A percentile compares a stretch with the other conserved stretches of the same genome.
phyloP scores from a whole-genome alignment of 2,329 filamentous ascomycete species.

The Talaromyces marneffei region DNA sequence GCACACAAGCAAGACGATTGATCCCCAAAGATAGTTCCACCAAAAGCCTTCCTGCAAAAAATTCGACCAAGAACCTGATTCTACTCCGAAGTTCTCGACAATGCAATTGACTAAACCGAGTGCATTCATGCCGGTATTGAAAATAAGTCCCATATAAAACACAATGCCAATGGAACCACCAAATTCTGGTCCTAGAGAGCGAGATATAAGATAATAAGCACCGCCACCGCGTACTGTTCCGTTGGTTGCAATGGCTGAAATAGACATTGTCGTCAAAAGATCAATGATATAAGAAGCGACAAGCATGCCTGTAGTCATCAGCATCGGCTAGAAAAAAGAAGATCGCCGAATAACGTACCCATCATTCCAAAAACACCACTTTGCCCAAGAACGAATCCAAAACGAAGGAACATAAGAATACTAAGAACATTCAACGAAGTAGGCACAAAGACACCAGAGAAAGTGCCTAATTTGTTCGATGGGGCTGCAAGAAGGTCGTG shows the following conservation, averaged over 20 bases:
- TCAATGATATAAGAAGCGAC: constrained; percentile 72
- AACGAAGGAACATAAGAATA: constrained; percentile 87
- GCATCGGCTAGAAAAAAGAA: not conserved
- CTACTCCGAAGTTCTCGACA: constrained; percentile 63
- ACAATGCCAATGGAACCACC: constrained; percentile 82
- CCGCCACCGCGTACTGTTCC: constrained; percentile 82
- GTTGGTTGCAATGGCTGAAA: constrained; percentile 85
- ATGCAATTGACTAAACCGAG: constrained; percentile 81
- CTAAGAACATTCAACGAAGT: constrained; percentile 85
- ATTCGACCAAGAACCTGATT: constrained; percentile 51
- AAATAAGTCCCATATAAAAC: constrained; percentile 83
- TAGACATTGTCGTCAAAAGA: constrained; percentile 75
- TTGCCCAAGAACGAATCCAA: constrained; percentile 77
- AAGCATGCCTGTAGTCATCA: constrained; percentile 55
- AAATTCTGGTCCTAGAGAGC: constrained; percentile 80
- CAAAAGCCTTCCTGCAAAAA: constrained; percentile 66
- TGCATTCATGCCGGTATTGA: constrained; percentile 82
- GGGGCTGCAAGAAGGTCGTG: constrained; percentile 24
- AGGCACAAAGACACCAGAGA: constrained; percentile 78
- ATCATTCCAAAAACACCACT: constrained; percentile 73
- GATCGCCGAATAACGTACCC: constrained; percentile 44
- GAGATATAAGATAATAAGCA: constrained; percentile 82
- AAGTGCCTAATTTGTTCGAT: constrained; percentile 63
- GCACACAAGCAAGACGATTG: constrained; percentile 63
- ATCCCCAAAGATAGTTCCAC: constrained; percentile 71